These are phyloP conservation scores for Penicillium pulvis DNA, from an alignment of 495 filamentous ascomycete genomes.

Conservation along the genomic window DNA sequence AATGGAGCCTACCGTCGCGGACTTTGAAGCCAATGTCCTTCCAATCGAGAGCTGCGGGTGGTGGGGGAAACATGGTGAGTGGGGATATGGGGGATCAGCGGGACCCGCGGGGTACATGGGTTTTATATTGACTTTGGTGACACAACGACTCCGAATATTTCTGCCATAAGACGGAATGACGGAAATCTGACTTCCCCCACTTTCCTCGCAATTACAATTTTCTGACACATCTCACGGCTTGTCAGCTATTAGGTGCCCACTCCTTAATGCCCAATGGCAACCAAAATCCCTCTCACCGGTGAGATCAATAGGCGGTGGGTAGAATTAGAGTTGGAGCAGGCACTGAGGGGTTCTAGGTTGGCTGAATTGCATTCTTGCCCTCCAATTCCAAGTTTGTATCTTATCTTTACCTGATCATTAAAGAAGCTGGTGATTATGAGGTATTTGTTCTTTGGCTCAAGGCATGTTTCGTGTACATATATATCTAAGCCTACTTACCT, in stretches of 20 bases:
- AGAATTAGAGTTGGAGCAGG: too few species aligned
- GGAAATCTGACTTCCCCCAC: not conserved
- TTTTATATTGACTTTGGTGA: constrained; percentile 2
- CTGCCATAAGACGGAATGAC: too few species aligned
- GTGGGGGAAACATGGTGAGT: constrained; percentile 67
- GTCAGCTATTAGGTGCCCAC: not conserved
- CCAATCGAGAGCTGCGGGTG: constrained; percentile 81
- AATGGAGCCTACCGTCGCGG: constrained; percentile 68
- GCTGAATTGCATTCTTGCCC: too few species aligned
- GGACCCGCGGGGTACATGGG: constrained; percentile 5
- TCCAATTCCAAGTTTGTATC: too few species aligned
- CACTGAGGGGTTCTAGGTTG: too few species aligned
- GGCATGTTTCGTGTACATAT: too few species aligned
- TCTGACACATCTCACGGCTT: not conserved
- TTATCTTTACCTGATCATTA: too few species aligned
- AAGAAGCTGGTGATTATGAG: too few species aligned
- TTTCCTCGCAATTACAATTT: not conserved
- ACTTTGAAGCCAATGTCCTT: constrained; percentile 85
- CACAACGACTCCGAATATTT: not conserved
- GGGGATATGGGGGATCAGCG: constrained; percentile 10
- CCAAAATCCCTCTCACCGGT: too few species aligned
- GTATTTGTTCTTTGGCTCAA: too few species aligned
- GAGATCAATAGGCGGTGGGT: too few species aligned
- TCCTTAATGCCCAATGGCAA: not conserved
- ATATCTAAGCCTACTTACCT: too few species aligned